Evolutionary conservation across 129 eudicot genomes (phyloP).

Genomic region (Deinandra increscens): DNA sequence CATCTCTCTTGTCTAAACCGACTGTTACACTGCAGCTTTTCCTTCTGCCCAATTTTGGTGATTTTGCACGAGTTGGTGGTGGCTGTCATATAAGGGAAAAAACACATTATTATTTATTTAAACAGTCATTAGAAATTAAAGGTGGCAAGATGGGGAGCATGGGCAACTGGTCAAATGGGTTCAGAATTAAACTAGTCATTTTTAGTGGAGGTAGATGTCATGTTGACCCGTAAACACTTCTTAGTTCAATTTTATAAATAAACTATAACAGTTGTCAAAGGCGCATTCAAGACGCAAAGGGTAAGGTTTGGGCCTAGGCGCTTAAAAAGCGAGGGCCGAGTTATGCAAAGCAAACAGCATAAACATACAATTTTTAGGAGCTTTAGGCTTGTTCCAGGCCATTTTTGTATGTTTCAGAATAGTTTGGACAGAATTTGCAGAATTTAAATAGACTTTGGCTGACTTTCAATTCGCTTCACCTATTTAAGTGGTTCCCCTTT

Average conservation of each 20-base stretch:
- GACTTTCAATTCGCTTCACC: not conserved
- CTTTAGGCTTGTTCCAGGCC: too few relatives aligned
- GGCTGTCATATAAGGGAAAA: slow-evolving; percentile 34
- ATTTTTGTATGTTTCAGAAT: too few relatives aligned
- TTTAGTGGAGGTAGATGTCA: not conserved
- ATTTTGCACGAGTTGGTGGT: slow-evolving; percentile 85
- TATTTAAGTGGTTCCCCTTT: not conserved
- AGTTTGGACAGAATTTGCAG: too few relatives aligned
- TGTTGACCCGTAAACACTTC: not conserved
- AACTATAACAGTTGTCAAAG: too few relatives aligned
- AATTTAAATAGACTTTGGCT: too few relatives aligned
- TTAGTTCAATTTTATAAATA: not conserved
- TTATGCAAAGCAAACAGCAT: too few relatives aligned
- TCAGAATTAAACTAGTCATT: not conserved
- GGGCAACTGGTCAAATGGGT: not conserved
- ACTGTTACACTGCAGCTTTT: slow-evolving; percentile 67
- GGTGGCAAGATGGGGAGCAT: not conserved
- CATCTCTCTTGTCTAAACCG: slow-evolving; percentile 39
- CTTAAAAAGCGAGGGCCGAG: too few relatives aligned
- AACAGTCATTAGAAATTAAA: not conserved
- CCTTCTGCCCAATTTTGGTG: slow-evolving; percentile 87
- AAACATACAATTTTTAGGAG: too few relatives aligned
- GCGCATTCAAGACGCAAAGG: too few relatives aligned
- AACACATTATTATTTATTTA: not conserved
- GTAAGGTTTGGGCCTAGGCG: too few relatives aligned